phyloP scores from a whole-genome alignment of 176 grass and related monocot species.

The Echinochloa phyllopogon region DNA sequence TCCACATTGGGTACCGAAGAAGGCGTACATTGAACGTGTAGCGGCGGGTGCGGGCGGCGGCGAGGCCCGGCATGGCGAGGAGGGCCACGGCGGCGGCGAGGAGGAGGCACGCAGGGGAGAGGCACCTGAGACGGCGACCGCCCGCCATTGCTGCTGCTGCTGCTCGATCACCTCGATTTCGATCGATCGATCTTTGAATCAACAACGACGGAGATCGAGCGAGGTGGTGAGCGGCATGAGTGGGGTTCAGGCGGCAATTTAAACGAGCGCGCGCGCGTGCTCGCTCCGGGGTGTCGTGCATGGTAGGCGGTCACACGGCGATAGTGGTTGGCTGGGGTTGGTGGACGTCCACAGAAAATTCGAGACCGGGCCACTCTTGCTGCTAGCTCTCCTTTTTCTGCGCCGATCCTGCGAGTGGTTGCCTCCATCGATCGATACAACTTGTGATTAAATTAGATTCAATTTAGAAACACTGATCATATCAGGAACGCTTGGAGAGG shows the following conservation, averaged over 20 bases:
- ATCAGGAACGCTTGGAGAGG: neutral
- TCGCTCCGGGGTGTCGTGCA: conserved; percentile 34
- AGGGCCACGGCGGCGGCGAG: conserved; percentile 14
- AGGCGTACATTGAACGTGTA: conserved; percentile 56
- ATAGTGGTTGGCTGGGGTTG: conserved; percentile 59
- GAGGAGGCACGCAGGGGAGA: conserved; percentile 50
- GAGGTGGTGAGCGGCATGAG: conserved; percentile 40
- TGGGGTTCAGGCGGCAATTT: conserved; percentile 32
- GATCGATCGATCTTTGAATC: neutral
- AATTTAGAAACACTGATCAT: neutral
- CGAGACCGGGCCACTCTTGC: conserved; percentile 7
- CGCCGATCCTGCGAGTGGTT: neutral
- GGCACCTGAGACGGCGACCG: conserved; percentile 11
- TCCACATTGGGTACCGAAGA: neutral
- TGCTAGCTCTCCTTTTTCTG: neutral
- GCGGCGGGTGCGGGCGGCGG: conserved; percentile 50
- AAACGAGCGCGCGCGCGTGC: neutral
- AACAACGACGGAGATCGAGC: neutral
- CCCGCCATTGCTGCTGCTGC: conserved; percentile 9
- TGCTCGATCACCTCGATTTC: neutral
- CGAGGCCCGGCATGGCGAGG: conserved; percentile 40
- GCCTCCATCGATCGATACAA: conserved; percentile 15
- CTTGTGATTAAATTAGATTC: neutral
- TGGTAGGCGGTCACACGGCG: conserved; percentile 50
- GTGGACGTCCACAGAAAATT: conserved; percentile 51